Evolutionary conservation across 495 filamentous ascomycete species (phyloP), one percentile per base, ranked within the genome.

Genomic region (Tuber aestivum): DNA sequence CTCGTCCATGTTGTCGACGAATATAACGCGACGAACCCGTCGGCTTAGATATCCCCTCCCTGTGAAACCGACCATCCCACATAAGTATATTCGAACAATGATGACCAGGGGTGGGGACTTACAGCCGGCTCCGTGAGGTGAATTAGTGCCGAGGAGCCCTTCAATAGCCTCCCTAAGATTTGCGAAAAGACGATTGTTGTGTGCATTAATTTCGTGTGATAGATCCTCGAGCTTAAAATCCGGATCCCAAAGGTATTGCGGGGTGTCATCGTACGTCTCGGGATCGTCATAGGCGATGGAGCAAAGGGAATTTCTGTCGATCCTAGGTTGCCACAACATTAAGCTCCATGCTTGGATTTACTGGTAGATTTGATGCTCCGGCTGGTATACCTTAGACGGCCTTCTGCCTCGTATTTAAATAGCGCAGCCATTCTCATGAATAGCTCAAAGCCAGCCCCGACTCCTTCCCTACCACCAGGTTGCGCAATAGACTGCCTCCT

Each of bases 341-440:
- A 40, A 71, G 23, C 70, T 14, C 41, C 23, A 21, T 71, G 5
- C 35, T n/a, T 40, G 8, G 27, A 40, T 71, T 18, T 5, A n/a
- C n/a, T n/a, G n/a, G n/a, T n/a, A 3, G 16, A 35, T 65, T 35
- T 65, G 4, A 8, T 65, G 32, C 18, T 14, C 32, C 8, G 14
- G 3, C 32, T 35, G 32, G 4, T 27, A 35, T 32, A 65, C 56
- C 56, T 65, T 35, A 65, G 14, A 35, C 16, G 32, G 56, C 27
- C 56, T n/a, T 68, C 32, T 12, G 73, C 75, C 70, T 85, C 78
- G 18, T 85, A 50, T 56, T 75, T 78, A 81, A 83, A 85, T 10
- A 82, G 83, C 35, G 83, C 84, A 18, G 80, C 83, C 61, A 81
- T 76, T 50, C 84, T 81, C 71, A 84, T 83, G 44, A 85, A 83